Percentiles rank a stretch among this genome's conserved stretches.
Evolutionary conservation across 371 early-diverging fungal genomes (phyloP).

Genomic region (Actinomortierella ambigua): DNA sequence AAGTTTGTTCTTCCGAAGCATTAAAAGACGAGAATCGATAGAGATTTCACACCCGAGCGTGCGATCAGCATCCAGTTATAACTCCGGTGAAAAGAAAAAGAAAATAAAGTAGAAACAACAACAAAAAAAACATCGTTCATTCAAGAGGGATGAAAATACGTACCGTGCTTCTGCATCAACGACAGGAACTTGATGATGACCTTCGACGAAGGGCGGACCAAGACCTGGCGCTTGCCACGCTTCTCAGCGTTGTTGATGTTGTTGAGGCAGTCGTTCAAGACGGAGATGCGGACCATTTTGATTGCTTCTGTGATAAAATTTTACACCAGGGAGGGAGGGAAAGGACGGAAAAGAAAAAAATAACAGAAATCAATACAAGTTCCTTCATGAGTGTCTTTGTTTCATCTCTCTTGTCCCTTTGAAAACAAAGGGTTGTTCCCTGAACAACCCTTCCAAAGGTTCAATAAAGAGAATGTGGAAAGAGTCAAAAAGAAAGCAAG

Average conservation of each 20-base stretch:
- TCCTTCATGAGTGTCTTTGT: constrained; percentile 46
- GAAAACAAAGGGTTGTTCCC: no score
- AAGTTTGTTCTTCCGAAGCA: constrained; percentile 66
- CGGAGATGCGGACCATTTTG: constrained; percentile 88
- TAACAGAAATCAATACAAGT: constrained; percentile 33
- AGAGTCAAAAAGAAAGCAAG: constrained; percentile 48
- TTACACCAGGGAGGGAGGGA: neutral
- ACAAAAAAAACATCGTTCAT: neutral
- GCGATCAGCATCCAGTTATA: constrained; percentile 70
- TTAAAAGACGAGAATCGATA: constrained; percentile 70
- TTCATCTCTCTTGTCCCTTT: neutral
- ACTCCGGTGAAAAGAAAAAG: constrained; percentile 52
- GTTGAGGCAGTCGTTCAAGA: constrained; percentile 97
- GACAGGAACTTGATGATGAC: constrained; percentile 98
- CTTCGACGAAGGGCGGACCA: constrained; percentile 96
- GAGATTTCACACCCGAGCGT: constrained; percentile 19
- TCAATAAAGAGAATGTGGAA: constrained; percentile 3
- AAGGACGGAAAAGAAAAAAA: constrained; percentile 3
- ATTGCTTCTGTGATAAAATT: constrained; percentile 20
- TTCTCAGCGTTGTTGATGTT: constrained; percentile 99
- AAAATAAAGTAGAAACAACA: constrained; percentile 8
- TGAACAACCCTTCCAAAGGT: neutral
- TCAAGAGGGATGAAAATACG: constrained; percentile 20
- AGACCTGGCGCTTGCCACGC: constrained; percentile 97
- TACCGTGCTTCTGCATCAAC: constrained; percentile 99